Evolutionary conservation across 169 alveolate species (phyloP).

Genomic region (Amoebophrya sp.): DNA sequence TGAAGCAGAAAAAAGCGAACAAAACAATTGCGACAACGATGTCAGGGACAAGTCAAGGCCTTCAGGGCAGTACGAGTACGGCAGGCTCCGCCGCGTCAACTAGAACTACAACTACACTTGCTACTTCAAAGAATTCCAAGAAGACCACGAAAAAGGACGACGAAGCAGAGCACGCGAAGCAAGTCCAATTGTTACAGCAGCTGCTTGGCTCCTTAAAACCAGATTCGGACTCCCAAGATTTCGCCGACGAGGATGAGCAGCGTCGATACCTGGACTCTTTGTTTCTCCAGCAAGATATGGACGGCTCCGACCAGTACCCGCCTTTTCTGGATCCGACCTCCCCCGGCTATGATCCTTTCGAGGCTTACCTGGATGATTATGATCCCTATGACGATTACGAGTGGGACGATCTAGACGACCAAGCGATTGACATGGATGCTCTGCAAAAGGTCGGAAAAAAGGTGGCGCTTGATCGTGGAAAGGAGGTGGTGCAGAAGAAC

Average conservation of each 20-base stretch:
- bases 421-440: background rate
- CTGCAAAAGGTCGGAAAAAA: no score
- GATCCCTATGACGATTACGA: background rate
- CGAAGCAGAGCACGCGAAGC: no score
- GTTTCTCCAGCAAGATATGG: background rate
- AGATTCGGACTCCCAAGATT: background rate
- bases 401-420: background rate
- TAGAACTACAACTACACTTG: background rate
- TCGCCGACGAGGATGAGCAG: background rate
- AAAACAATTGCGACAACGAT: no score
- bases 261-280: background rate
- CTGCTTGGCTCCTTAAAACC: background rate
- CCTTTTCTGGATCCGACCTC: no score
- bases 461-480: no score
- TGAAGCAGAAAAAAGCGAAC: no score
- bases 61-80: no score
- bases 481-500: no score
- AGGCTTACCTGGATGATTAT: background rate
- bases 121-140: no score
- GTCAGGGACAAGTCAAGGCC: no score
- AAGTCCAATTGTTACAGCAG: background rate
- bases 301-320: slow-evolving; percentile 1
- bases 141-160: no score
- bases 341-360: no score
- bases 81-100: background rate